These are phyloP conservation scores for Phialemoniopsis sp. DNA, from an alignment of 2,329 filamentous ascomycete species.

Conservation along the genomic window DNA sequence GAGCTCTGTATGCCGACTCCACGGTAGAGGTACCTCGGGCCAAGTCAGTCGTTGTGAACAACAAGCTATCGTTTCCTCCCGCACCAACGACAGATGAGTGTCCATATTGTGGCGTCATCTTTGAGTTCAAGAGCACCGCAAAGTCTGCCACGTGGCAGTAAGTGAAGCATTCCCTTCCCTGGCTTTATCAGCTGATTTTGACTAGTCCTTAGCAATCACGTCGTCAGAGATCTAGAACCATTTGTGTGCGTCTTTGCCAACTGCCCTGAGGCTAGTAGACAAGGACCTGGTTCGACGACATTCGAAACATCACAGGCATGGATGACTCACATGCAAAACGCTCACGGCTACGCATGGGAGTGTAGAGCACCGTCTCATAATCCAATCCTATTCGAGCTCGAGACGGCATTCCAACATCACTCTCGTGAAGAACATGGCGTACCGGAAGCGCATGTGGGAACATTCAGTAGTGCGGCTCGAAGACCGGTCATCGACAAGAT, in stretches of 20 bases:
- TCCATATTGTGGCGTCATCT: constrained; percentile 14
- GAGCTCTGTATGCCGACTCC: constrained; percentile 11
- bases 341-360: constrained; percentile 21
- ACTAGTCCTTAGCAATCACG: constrained; percentile 8
- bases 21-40: constrained; percentile 12
- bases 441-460: constrained; percentile 6
- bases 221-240: constrained; percentile 12
- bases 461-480: constrained; percentile 18
- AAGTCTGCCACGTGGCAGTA: constrained; percentile 10
- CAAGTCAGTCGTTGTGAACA: constrained; percentile 14
- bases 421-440: constrained; percentile 14
- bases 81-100: constrained; percentile 9
- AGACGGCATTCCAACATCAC: constrained; percentile 18
- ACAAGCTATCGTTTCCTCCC: constrained; percentile 13
- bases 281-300: constrained; percentile 7
- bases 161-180: too few species aligned
- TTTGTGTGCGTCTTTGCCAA: constrained; percentile 9
- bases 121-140: constrained; percentile 8
- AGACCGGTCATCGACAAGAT: constrained; percentile 16
- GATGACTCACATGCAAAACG: constrained; percentile 16
- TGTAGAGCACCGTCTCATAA: constrained; percentile 20
- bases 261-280: constrained; percentile 5
- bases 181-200: constrained; percentile 2
- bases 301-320: constrained; percentile 15
- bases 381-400: constrained; percentile 17